Percentiles rank a stretch among this genome's conserved stretches.
These are phyloP conservation scores for Wickerhamomyces ciferrii DNA, from an alignment of 805 yeast genomes.

Conservation along the genomic window DNA sequence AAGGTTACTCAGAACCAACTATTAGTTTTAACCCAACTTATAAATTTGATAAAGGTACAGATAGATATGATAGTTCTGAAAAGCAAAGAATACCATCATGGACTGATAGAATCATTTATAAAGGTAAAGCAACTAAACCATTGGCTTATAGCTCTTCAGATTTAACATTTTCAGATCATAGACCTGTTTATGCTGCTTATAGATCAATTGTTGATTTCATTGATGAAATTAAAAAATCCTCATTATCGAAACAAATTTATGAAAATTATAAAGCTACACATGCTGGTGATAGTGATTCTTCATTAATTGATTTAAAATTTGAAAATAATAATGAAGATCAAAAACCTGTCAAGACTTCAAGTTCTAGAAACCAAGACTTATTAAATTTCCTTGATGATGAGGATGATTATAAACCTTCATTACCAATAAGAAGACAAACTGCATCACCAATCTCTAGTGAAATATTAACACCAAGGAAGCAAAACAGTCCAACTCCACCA, in stretches of 20 bases:
- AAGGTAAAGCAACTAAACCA: constrained; percentile 55
- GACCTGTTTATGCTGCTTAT: constrained; percentile 86
- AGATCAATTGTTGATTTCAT: constrained; percentile 60
- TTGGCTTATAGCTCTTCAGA: constrained; percentile 64
- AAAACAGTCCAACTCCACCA: constrained; percentile 11
- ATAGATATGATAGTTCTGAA: constrained; percentile 80
- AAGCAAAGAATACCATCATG: constrained; percentile 93
- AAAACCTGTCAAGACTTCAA: background rate
- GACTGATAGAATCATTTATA: constrained; percentile 84
- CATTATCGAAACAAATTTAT: constrained; percentile 54
- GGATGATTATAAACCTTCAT: constrained; percentile 12
- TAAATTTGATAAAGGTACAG: constrained; percentile 83
- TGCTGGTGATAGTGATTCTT: constrained; percentile 21
- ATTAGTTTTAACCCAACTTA: constrained; percentile 85
- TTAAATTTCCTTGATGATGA: constrained; percentile 18
- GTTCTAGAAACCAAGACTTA: constrained; percentile 4
- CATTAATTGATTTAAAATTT: constrained; percentile 15
- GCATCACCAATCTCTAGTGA: constrained; percentile 7
- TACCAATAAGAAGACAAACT: constrained; percentile 11
- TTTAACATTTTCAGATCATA: constrained; percentile 76
- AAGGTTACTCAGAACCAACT: constrained; percentile 70
- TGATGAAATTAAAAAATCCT: constrained; percentile 55
- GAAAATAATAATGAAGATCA: constrained; percentile 3
- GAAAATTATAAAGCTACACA: constrained; percentile 42
- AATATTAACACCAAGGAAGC: constrained; percentile 12